Conservation (phyloP, 2,329 filamentous ascomycete species). For the Colletotrichum tofieldiae region DNA sequence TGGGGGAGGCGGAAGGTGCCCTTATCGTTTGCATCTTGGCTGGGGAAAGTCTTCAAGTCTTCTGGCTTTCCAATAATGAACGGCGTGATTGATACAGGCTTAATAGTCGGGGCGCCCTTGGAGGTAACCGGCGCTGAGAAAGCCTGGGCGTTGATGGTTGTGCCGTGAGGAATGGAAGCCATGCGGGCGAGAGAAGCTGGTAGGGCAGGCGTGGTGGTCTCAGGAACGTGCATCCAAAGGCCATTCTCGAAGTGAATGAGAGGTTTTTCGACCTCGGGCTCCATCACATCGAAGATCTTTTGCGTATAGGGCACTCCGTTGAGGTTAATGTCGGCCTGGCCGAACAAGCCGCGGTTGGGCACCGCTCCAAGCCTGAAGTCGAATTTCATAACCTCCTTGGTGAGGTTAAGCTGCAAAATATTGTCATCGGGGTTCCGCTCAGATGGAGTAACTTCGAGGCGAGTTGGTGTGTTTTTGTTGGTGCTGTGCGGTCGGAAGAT, state of each 20-base stretch:
- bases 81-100: constrained; percentile 48
- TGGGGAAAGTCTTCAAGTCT: constrained; percentile 3
- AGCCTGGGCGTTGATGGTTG: constrained; percentile 59
- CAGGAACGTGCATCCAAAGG: constrained; percentile 57
- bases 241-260: constrained; percentile 60
- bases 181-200: constrained; percentile 53
- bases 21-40: neutral
- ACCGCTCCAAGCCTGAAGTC: constrained; percentile 51
- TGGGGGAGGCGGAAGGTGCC: constrained; percentile 50
- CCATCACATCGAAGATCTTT: constrained; percentile 52
- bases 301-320: constrained; percentile 56
- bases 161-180: constrained; percentile 61
- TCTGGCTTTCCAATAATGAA: constrained; percentile 36
- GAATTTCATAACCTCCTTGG: constrained; percentile 54
- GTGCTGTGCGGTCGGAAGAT: constrained; percentile 55
- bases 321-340: constrained; percentile 53
- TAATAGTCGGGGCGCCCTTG: constrained; percentile 44
- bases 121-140: constrained; percentile 44
- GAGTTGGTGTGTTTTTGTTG: constrained; percentile 43
- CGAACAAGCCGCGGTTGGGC: constrained; percentile 56
- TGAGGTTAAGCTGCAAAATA: constrained; percentile 57
- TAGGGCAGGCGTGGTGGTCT: constrained; percentile 44
- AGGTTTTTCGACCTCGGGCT: constrained; percentile 45
- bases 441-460: constrained; percentile 24
- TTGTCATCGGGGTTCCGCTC: constrained; percentile 45